Percentiles rank a stretch among this genome's conserved stretches.
Evolutionary conservation across 352 stramenopile species (phyloP).

Genomic region (Phytophthora hybrid): DNA sequence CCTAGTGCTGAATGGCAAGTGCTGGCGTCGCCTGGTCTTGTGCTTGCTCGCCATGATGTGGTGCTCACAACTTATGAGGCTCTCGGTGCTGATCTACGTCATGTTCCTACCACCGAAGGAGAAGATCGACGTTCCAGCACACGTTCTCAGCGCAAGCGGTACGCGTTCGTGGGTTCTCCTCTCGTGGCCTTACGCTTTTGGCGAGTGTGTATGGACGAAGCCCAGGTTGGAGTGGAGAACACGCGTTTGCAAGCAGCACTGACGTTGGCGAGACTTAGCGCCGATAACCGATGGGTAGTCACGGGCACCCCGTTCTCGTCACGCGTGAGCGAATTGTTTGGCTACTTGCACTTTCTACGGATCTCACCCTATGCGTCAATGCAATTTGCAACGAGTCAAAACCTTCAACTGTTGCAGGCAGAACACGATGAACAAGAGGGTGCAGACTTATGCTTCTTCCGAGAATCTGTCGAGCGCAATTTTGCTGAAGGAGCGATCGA

Average conservation of each 20-base stretch:
- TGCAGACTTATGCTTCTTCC: slow-evolving; percentile 44
- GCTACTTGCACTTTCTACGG: slow-evolving; percentile 79
- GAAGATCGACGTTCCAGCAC: slow-evolving; percentile 63
- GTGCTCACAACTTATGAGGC: slow-evolving; percentile 93
- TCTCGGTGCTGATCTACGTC: slow-evolving; percentile 83
- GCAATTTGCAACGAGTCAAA: not conserved
- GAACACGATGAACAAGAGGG: slow-evolving; percentile 35
- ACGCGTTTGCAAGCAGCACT: slow-evolving; percentile 74
- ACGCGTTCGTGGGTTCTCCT: slow-evolving; percentile 89
- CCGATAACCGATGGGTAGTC: slow-evolving; percentile 86
- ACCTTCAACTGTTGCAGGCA: slow-evolving; percentile 15
- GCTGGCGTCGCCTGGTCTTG: slow-evolving; percentile 47
- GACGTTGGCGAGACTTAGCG: slow-evolving; percentile 80
- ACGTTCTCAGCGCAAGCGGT: slow-evolving; percentile 73
- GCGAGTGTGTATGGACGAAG: slow-evolving; percentile 94
- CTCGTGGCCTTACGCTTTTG: slow-evolving; percentile 89
- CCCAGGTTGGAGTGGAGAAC: slow-evolving; percentile 91
- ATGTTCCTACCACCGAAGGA: slow-evolving; percentile 57
- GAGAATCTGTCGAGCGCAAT: slow-evolving; percentile 42
- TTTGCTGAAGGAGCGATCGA: slow-evolving; percentile 52
- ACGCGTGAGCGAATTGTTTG: slow-evolving; percentile 87
- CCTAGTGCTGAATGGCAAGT: slow-evolving; percentile 67
- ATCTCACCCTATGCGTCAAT: slow-evolving; percentile 48
- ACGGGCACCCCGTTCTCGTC: slow-evolving; percentile 91
- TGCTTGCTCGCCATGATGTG: slow-evolving; percentile 88